Evolutionary conservation across 129 eudicot species (phyloP).

Genomic region (Helichrysum umbraculigerum): DNA sequence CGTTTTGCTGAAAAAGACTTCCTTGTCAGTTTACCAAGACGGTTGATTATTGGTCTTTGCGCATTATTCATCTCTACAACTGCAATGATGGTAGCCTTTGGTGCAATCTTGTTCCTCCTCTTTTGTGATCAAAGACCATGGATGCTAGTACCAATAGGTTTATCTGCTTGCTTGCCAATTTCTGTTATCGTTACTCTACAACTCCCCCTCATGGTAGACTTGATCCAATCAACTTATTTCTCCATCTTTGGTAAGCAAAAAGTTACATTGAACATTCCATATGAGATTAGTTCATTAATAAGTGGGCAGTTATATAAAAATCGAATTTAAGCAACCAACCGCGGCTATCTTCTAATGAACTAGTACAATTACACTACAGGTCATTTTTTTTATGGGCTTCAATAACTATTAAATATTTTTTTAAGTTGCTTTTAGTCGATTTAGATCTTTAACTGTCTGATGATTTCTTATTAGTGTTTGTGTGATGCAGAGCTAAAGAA

Average conservation of each 20-base stretch:
- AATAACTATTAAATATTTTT: no score
- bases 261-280: neutral
- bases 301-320: no score
- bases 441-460: neutral
- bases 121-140: slow-evolving; percentile 12
- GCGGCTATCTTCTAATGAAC: no score
- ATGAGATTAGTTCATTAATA: neutral
- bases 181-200: neutral
- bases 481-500: no score
- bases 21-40: neutral
- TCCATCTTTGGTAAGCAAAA: neutral
- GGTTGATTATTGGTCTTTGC: neutral
- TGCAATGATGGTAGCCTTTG: slow-evolving; percentile 15
- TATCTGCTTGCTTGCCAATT: slow-evolving; percentile 10
- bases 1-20: neutral
- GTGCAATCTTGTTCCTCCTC: neutral
- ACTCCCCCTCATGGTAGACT: slow-evolving; percentile 17
- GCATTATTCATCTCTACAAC: slow-evolving; percentile 8
- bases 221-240: neutral
- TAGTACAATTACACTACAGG: no score
- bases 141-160: neutral
- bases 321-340: no score
- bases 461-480: no score
- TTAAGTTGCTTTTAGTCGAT: neutral
- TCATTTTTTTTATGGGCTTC: no score